Conservation (phyloP, 768 basidiomycete genomes). For the Suillus variegatus region DNA sequence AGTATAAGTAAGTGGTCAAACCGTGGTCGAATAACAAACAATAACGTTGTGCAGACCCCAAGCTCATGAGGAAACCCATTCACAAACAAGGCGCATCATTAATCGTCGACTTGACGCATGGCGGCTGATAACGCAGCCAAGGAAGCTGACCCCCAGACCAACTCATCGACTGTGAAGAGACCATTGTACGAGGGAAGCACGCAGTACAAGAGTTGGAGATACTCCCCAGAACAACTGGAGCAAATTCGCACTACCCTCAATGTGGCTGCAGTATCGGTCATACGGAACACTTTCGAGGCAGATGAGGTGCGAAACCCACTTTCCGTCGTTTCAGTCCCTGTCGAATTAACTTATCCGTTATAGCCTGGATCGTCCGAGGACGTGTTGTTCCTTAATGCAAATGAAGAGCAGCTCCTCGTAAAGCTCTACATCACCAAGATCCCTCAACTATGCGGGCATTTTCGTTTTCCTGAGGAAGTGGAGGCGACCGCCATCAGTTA, state of each 20-base stretch:
- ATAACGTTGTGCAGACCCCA: neutral
- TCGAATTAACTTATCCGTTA: conserved; percentile 20
- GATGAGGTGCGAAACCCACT: conserved; percentile 58
- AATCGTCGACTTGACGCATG: conserved; percentile 5
- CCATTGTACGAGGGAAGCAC: conserved; percentile 78
- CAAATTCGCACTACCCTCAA: conserved; percentile 70
- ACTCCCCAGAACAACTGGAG: conserved; percentile 66
- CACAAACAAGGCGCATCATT: conserved; percentile 1
- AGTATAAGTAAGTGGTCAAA: neutral
- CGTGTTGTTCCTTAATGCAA: conserved; percentile 72
- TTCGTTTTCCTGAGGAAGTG: conserved; percentile 89
- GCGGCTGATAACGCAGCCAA: conserved; percentile 6
- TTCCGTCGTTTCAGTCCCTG: neutral
- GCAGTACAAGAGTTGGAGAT: conserved; percentile 88
- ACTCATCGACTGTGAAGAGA: conserved; percentile 16
- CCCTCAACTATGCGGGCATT: conserved; percentile 79
- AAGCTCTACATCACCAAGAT: conserved; percentile 88
- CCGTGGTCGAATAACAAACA: neutral
- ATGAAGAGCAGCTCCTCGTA: conserved; percentile 87
- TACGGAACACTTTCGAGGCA: conserved; percentile 74
- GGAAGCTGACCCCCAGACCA: conserved; percentile 1
- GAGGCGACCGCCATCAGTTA: conserved; percentile 92
- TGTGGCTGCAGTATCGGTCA: conserved; percentile 70
- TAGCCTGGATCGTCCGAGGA: conserved; percentile 73
- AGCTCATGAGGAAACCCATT: neutral